Conservation (phyloP, 352 stramenopile genomes). For the Saprolegnia parasitica region DNA sequence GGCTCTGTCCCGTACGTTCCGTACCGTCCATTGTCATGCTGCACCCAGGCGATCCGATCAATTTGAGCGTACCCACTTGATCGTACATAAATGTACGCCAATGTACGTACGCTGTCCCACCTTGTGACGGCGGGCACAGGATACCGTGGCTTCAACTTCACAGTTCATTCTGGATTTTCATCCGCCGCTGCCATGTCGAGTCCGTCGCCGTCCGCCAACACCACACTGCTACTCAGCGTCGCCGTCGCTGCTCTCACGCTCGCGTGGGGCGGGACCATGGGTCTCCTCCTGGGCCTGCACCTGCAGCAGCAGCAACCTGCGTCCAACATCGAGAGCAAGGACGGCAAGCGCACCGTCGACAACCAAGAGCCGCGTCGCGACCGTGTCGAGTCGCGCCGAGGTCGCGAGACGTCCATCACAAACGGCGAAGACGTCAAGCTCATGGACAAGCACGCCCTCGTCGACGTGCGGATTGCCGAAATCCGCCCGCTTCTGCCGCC, state of each 20-base stretch:
- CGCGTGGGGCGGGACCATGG: constrained; percentile 21
- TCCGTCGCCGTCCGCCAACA: neutral
- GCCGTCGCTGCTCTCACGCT: constrained; percentile 20
- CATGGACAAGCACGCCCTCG: constrained; percentile 77
- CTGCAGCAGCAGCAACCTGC: constrained; percentile 12
- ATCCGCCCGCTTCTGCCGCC: constrained; percentile 85
- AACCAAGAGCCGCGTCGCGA: constrained; percentile 1
- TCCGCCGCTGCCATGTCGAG: neutral
- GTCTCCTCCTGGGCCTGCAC: constrained; percentile 13
- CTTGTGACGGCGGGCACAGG: neutral
- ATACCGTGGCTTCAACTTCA: constrained; percentile 1
- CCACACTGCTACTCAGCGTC: constrained; percentile 16
- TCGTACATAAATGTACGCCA: constrained; percentile 6
- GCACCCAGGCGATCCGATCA: neutral
- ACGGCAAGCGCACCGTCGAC: constrained; percentile 1
- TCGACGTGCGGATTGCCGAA: constrained; percentile 82
- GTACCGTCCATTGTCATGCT: neutral
- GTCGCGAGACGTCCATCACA: constrained; percentile 26
- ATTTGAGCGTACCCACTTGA: neutral
- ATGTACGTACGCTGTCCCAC: constrained; percentile 1
- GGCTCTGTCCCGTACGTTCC: neutral
- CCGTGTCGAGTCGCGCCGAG: constrained; percentile 5
- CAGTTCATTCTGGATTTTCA: constrained; percentile 9
- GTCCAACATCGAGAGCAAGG: neutral
- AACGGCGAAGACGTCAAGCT: constrained; percentile 72